Conservation (phyloP, 2,329 filamentous ascomycete species). For the Microdochium nivale region DNA sequence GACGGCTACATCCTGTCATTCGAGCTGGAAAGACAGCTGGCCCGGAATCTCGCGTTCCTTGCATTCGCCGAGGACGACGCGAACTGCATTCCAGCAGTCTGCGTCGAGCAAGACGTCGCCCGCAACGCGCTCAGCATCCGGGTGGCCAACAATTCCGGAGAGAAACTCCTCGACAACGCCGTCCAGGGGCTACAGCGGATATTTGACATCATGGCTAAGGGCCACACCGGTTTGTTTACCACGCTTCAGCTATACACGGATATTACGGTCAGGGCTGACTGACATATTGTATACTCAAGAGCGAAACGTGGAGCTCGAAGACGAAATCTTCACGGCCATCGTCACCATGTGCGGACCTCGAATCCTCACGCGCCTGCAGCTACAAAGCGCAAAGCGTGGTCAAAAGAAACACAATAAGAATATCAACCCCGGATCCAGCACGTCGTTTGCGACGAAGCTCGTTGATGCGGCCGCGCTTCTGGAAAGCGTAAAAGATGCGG, state of each 20-base stretch:
- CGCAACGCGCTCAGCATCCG: constrained; percentile 14
- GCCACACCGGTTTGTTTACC: not conserved
- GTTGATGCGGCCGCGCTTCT: too few relatives aligned
- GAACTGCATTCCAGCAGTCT: constrained; percentile 24
- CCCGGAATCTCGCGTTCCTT: constrained; percentile 22
- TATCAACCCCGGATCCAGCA: too few relatives aligned
- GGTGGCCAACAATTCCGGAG: constrained; percentile 21
- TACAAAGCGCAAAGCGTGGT: too few relatives aligned
- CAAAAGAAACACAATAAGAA: too few relatives aligned
- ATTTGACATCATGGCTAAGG: not conserved
- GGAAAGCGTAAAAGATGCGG: too few relatives aligned
- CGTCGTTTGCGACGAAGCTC: too few relatives aligned
- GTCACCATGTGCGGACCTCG: too few relatives aligned
- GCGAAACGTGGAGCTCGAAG: too few relatives aligned
- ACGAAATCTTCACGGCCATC: too few relatives aligned
- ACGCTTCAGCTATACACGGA: too few relatives aligned
- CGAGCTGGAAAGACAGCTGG: constrained; percentile 19
- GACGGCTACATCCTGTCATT: constrained; percentile 19
- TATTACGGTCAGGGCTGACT: too few relatives aligned
- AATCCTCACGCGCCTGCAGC: too few relatives aligned
- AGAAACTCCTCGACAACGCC: constrained; percentile 7
- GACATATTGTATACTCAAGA: not conserved
- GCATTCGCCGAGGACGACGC: constrained; percentile 17
- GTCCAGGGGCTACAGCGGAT: not conserved
- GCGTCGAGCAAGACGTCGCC: constrained; percentile 15